Conservation (phyloP, 148 eudicot species). For the Cornus florida region DNA sequence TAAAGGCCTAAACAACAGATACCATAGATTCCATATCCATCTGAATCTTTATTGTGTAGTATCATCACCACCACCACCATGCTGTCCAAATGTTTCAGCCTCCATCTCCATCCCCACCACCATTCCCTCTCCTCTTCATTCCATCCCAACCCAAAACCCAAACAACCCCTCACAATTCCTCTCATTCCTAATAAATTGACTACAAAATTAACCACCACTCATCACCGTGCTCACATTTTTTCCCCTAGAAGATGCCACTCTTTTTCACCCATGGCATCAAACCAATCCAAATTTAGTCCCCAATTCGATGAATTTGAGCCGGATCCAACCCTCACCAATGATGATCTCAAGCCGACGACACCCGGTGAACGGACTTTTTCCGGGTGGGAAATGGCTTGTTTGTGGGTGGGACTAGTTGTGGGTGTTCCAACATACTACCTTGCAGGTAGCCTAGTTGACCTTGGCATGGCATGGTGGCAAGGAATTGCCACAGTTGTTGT, state of each 20-base stretch:
- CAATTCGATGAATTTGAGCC: conserved; percentile 29
- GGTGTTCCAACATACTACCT: conserved; percentile 94
- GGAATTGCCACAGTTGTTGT: conserved; percentile 84
- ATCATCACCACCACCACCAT: conserved; percentile 33
- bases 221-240: conserved; percentile 4
- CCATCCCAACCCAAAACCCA: conserved; percentile 22
- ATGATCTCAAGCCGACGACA: conserved; percentile 72
- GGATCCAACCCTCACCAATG: conserved; percentile 69
- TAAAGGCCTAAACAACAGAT: conserved; percentile 9
- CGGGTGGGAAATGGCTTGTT: conserved; percentile 83
- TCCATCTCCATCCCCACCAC: conserved; percentile 44
- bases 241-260: conserved; percentile 16
- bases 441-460: conserved; percentile 89
- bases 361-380: conserved; percentile 61
- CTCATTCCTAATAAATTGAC: conserved; percentile 15
- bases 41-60: conserved; percentile 9
- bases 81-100: conserved; percentile 55
- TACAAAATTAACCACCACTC: conserved; percentile 13
- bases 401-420: conserved; percentile 90
- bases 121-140: conserved; percentile 18
- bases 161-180: neutral
- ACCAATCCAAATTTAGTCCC: conserved; percentile 6
- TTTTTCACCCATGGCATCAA: conserved; percentile 43
- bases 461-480: conserved; percentile 99
- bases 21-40: conserved; percentile 9